Evolutionary conservation across 129 eudicot species (phyloP).

Genomic region (Logfia minima): DNA sequence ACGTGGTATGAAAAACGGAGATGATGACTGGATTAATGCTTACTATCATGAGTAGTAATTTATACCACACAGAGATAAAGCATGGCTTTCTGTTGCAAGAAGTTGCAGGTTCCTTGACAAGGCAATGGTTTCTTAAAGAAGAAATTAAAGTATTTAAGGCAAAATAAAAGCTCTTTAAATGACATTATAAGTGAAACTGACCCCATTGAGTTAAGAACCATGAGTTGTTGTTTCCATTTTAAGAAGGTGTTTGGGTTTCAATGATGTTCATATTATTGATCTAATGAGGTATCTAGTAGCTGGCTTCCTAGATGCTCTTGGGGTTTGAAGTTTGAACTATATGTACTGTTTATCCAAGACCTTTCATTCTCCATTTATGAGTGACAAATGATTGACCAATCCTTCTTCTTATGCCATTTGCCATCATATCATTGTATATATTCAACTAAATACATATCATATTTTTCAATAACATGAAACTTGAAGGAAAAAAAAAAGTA

Average conservation of each 20-base stretch:
- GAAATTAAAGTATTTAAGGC: slow-evolving; percentile 39
- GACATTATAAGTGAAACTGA: slow-evolving; percentile 23
- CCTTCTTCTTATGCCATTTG: slow-evolving; percentile 9
- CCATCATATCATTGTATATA: background rate
- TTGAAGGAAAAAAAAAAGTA: background rate
- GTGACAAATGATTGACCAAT: slow-evolving; percentile 23
- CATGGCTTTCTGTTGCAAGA: slow-evolving; percentile 44
- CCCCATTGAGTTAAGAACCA: slow-evolving; percentile 37
- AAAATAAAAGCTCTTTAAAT: slow-evolving; percentile 22
- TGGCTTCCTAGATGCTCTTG: slow-evolving; percentile 39
- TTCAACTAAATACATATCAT: background rate
- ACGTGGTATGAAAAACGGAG: slow-evolving; percentile 7
- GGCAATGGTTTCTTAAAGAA: slow-evolving; percentile 49
- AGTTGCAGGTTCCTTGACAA: slow-evolving; percentile 44
- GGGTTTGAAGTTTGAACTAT: slow-evolving; percentile 3
- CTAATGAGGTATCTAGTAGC: slow-evolving; percentile 26
- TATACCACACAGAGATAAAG: slow-evolving; percentile 34
- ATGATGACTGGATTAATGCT: slow-evolving; percentile 6
- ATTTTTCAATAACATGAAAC: background rate
- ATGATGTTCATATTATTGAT: slow-evolving; percentile 35
- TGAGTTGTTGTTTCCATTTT: slow-evolving; percentile 29
- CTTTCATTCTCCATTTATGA: slow-evolving; percentile 16
- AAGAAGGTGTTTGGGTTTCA: slow-evolving; percentile 38
- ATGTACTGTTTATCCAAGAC: slow-evolving; percentile 5
- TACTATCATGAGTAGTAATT: slow-evolving; percentile 32